These are phyloP conservation scores for Lyophyllum decastes DNA, from an alignment of 768 basidiomycete species.

Conservation along the genomic window DNA sequence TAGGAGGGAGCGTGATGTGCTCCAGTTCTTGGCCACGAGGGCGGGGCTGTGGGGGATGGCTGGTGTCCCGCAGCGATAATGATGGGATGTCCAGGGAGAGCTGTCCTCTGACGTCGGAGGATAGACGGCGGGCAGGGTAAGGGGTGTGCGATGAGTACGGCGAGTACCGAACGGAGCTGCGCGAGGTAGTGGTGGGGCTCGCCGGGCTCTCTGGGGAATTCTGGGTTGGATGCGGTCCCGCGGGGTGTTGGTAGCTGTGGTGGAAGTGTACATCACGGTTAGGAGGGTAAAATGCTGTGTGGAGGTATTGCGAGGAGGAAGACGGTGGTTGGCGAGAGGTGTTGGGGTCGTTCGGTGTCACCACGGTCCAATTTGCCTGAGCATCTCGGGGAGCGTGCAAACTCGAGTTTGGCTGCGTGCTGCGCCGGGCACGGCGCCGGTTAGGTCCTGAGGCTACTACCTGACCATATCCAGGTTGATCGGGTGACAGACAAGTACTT, in stretches of 20 bases:
- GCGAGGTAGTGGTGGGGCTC: constrained; percentile 9
- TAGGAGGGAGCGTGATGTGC: constrained; percentile 42
- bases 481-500: constrained; percentile 78
- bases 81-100: constrained; percentile 36
- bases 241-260: constrained; percentile 14
- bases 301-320: constrained; percentile 9
- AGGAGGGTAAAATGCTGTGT: constrained; percentile 15
- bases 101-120: constrained; percentile 18
- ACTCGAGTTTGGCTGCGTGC: constrained; percentile 38
- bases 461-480: constrained; percentile 86
- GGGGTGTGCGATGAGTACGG: constrained; percentile 26
- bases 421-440: constrained; percentile 63
- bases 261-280: constrained; percentile 13
- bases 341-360: constrained; percentile 32
- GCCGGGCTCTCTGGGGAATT: constrained; percentile 12
- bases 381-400: constrained; percentile 20
- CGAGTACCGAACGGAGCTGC: constrained; percentile 23
- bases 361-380: constrained; percentile 48
- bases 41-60: background rate
- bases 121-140: constrained; percentile 23
- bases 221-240: constrained; percentile 3
- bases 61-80: constrained; percentile 21
- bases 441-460: constrained; percentile 63
- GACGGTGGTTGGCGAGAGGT: constrained; percentile 6
- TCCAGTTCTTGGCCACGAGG: constrained; percentile 19